Base-by-base conservation (phyloP, 2,329 filamentous ascomycete species). In the Colletotrichum trifolii region DNA sequence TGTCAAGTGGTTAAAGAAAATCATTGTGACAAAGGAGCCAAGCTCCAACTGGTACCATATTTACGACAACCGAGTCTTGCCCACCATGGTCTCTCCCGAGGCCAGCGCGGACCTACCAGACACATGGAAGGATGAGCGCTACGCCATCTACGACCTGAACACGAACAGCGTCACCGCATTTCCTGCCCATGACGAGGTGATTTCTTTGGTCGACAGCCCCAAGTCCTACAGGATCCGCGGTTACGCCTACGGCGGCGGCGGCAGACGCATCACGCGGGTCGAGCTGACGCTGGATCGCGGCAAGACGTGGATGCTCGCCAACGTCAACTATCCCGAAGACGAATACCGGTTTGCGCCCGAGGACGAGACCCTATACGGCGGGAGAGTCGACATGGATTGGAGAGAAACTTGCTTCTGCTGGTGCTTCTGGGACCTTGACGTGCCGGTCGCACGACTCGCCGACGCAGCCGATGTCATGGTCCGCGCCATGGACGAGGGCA, bases 31-130 rank as follows among this genome's bases (percentile, higher is more conserved):
- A 0, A 86, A 89, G 9, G 82, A 84, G 33, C 93, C 94, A 0
- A 97, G 93, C 73, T 90, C 95, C 68, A 97, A 96, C 73, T 97
- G 93, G 93, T 97, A 97, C 72, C 94, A 97, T 76, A 93, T 96
- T 67, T 94, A 96, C 76, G 94, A 97, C 75, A 97, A 97, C 74
- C 84, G 93, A 64, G 93, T 97, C 2, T 79, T 97, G 43, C 94
- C 94, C 69, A 97, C 93, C 0, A 94, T 89, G 85, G 84, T 97
- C 13, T 90, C 89, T 10, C 93, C 94, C 0, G 93, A 97, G 70
- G 89, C 91, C 73, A 90, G 92, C 64, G 89, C 89, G 2, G 87
- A 91, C 67, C 82, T 94, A 57, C 87, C 88, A 0, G 86, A 90
- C 25, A 92, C 89, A 80, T 97, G 94, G 94, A 90, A 82, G 71